Percentiles rank a stretch among this genome's conserved stretches.
These are phyloP conservation scores for Umbelopsis sp. DNA, from an alignment of 192 early-diverging fungal genomes.

Conservation along the genomic window DNA sequence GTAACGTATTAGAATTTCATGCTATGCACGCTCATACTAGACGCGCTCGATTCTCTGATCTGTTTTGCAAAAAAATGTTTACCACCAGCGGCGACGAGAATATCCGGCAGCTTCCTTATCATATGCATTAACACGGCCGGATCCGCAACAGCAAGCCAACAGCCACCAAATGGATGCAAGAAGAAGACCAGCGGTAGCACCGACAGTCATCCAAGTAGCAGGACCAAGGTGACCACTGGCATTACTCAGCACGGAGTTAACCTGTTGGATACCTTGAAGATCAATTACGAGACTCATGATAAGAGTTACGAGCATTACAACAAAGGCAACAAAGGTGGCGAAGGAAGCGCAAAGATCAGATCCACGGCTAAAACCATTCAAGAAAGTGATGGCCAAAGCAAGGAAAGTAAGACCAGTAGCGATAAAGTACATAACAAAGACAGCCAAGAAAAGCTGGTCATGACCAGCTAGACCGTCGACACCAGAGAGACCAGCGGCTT, in stretches of 20 bases:
- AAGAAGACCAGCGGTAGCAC: conserved; percentile 25
- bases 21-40: neutral
- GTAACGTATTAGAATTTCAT: neutral
- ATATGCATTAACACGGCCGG: conserved; percentile 7
- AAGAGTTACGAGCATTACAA: conserved; percentile 31
- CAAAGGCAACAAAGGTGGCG: conserved; percentile 29
- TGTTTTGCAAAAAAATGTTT: neutral
- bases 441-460: conserved; percentile 26
- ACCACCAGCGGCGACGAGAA: conserved; percentile 8
- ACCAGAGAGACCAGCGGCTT: neutral
- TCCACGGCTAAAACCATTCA: conserved; percentile 26
- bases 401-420: conserved; percentile 28
- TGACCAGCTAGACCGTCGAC: neutral
- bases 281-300: conserved; percentile 32
- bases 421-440: conserved; percentile 33
- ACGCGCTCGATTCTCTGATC: no score
- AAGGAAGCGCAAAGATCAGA: conserved; percentile 31
- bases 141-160: conserved; percentile 32
- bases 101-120: conserved; percentile 13
- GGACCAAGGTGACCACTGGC: conserved; percentile 21
- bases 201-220: conserved; percentile 33
- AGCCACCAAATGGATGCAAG: conserved; percentile 29
- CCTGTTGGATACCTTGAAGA: conserved; percentile 29
- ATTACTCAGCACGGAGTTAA: conserved; percentile 2
- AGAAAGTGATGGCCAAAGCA: conserved; percentile 27